A percentile compares a stretch with the other conserved stretches of the same genome.
Evolutionary conservation across 352 stramenopile species (phyloP).

Genomic region (Phytopythium litorale): DNA sequence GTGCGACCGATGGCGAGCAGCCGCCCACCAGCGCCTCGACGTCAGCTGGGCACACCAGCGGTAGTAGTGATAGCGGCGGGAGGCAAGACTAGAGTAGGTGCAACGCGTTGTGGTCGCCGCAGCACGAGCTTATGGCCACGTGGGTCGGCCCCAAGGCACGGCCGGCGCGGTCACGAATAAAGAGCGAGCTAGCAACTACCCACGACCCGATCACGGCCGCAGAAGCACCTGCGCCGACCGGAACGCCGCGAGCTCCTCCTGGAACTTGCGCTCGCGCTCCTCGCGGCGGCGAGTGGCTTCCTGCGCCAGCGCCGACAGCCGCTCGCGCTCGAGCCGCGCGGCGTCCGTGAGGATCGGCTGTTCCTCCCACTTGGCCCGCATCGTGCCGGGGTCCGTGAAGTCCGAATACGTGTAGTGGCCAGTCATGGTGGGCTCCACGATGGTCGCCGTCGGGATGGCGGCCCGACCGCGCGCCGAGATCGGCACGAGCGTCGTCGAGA

Average conservation of each 20-base stretch:
- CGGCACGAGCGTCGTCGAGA: background rate
- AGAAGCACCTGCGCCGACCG: conserved; percentile 7
- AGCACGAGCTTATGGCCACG: background rate
- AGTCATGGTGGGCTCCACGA: background rate
- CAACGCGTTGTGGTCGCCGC: background rate
- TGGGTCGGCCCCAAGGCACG: background rate
- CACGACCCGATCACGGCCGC: background rate
- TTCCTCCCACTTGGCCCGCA: conserved; percentile 34
- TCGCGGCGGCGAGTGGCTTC: conserved; percentile 25
- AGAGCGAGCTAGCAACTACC: background rate
- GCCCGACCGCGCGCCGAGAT: background rate
- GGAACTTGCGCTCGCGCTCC: conserved; percentile 47
- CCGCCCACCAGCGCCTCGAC: background rate
- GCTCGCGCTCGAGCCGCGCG: conserved; percentile 24
- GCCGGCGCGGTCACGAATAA: background rate
- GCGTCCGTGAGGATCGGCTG: conserved; percentile 46
- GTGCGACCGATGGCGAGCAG: background rate
- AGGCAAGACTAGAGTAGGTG: background rate
- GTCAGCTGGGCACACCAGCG: background rate
- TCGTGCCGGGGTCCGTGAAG: conserved; percentile 12
- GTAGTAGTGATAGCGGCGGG: conserved; percentile 4
- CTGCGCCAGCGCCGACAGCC: conserved; percentile 17
- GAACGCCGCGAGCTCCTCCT: conserved; percentile 54
- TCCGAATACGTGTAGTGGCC: conserved; percentile 18
- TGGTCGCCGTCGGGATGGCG: background rate